Percentiles rank a stretch among this genome's conserved stretches.
Evolutionary conservation across 495 filamentous ascomycete genomes (phyloP).

Genomic region (Viridothelium virens): DNA sequence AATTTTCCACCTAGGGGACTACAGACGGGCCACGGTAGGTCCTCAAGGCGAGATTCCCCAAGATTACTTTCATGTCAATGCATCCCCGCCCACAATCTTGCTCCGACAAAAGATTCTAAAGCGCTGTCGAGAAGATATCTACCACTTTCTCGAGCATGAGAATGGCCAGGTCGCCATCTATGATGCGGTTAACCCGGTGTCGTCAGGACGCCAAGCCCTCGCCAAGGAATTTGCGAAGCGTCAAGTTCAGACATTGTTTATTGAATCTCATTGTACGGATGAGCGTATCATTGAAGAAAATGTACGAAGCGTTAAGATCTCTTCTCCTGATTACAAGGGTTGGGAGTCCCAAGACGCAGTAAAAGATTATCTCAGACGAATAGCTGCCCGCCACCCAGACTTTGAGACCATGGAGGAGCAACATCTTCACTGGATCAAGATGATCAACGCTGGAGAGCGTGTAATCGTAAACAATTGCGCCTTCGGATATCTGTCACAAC

Average conservation of each 20-base stretch:
- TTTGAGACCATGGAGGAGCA: conserved; percentile 95
- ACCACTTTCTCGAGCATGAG: conserved; percentile 88
- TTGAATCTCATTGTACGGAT: conserved; percentile 92
- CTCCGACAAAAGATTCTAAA: conserved; percentile 94
- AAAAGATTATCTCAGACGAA: conserved; percentile 79
- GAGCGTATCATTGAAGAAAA: conserved; percentile 94
- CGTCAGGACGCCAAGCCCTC: conserved; percentile 72
- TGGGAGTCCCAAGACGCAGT: conserved; percentile 91
- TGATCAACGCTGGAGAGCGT: conserved; percentile 95
- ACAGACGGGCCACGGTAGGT: conserved; percentile 83
- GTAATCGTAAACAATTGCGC: conserved; percentile 90
- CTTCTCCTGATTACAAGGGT: conserved; percentile 91
- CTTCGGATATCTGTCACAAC: conserved; percentile 89
- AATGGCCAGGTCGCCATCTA: conserved; percentile 99
- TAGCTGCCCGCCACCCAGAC: conserved; percentile 82
- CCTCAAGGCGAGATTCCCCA: conserved; percentile 81
- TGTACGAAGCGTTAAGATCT: conserved; percentile 94
- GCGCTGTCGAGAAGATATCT: conserved; percentile 95
- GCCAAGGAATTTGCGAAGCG: conserved; percentile 96
- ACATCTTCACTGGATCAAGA: conserved; percentile 95
- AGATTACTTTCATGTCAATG: conserved; percentile 97
- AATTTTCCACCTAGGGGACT: conserved; percentile 96
- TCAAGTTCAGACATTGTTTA: conserved; percentile 89
- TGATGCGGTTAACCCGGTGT: conserved; percentile 93
- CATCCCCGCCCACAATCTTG: conserved; percentile 76